Percentiles rank a stretch among this genome's conserved stretches.
phyloP scores from a whole-genome alignment of 23 red algal species.

The Gracilariopsis chorda region DNA sequence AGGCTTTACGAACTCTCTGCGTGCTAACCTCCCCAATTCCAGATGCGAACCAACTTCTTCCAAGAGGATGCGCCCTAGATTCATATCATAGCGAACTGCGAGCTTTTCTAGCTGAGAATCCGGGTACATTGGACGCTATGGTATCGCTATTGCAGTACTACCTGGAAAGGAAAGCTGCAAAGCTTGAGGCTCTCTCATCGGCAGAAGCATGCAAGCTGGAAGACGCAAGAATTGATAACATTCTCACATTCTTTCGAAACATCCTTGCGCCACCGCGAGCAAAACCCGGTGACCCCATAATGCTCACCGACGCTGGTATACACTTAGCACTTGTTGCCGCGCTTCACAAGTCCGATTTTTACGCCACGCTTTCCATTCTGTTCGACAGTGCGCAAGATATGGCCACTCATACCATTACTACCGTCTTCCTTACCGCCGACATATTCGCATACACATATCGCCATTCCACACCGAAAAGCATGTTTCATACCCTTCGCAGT shows the following conservation, averaged over 20 bases:
- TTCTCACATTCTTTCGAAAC: slow-evolving; percentile 57
- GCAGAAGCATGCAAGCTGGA: slow-evolving; percentile 28
- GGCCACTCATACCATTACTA: neutral
- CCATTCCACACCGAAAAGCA: slow-evolving; percentile 5
- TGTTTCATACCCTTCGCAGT: neutral
- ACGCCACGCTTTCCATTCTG: slow-evolving; percentile 40
- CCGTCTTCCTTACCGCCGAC: slow-evolving; percentile 37
- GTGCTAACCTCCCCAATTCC: slow-evolving; percentile 31
- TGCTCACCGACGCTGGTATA: neutral
- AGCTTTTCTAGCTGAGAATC: neutral
- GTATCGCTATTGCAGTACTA: slow-evolving; percentile 59
- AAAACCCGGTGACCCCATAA: neutral
- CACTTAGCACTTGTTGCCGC: slow-evolving; percentile 43
- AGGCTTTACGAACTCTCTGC: slow-evolving; percentile 41
- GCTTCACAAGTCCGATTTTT: slow-evolving; percentile 15
- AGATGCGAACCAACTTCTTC: slow-evolving; percentile 15
- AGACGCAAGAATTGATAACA: slow-evolving; percentile 64
- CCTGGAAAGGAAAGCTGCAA: slow-evolving; percentile 42
- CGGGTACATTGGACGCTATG: neutral
- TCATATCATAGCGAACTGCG: neutral
- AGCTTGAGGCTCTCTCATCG: slow-evolving; percentile 4
- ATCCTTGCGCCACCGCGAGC: slow-evolving; percentile 29
- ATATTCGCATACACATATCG: slow-evolving; percentile 43
- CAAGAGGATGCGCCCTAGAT: slow-evolving; percentile 15
- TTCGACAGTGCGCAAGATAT: slow-evolving; percentile 23